Conservation (phyloP, 2,329 filamentous ascomycete genomes). For the Cytospora piceicola region DNA sequence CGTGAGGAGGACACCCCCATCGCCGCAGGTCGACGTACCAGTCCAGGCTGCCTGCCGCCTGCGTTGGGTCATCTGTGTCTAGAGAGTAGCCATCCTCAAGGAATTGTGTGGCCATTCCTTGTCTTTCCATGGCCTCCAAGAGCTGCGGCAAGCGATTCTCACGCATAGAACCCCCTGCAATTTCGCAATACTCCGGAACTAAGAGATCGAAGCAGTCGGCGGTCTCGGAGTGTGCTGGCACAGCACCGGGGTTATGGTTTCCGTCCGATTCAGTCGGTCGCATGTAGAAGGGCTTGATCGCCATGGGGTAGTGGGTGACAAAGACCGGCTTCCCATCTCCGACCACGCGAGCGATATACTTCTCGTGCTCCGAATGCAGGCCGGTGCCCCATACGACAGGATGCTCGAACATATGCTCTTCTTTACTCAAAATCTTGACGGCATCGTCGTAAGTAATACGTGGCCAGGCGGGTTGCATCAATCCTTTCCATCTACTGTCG, state of each 20-base stretch:
- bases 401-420: conserved; percentile 67
- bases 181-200: conserved; percentile 82
- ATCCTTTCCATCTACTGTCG: conserved; percentile 70
- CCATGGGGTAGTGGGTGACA: conserved; percentile 88
- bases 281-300: conserved; percentile 82
- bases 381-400: conserved; percentile 72
- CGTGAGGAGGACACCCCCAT: conserved; percentile 90
- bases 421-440: conserved; percentile 67
- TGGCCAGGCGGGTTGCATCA: conserved; percentile 68
- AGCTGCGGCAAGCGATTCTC: conserved; percentile 75
- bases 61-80: conserved; percentile 25
- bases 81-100: conserved; percentile 32
- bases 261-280: conserved; percentile 35
- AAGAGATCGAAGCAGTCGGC: conserved; percentile 91
- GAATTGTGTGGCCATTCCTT: conserved; percentile 59
- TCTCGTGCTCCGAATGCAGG: conserved; percentile 91
- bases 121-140: conserved; percentile 69
- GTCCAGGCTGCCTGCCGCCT: conserved; percentile 50
- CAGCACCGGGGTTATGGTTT: neutral
- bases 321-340: conserved; percentile 72
- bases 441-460: conserved; percentile 83
- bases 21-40: conserved; percentile 90
- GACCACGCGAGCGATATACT: conserved; percentile 71
- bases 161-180: conserved; percentile 87
- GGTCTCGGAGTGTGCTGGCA: conserved; percentile 46